phyloP scores from a whole-genome alignment of 78 protist species.

The Polysphondylium violaceum region DNA sequence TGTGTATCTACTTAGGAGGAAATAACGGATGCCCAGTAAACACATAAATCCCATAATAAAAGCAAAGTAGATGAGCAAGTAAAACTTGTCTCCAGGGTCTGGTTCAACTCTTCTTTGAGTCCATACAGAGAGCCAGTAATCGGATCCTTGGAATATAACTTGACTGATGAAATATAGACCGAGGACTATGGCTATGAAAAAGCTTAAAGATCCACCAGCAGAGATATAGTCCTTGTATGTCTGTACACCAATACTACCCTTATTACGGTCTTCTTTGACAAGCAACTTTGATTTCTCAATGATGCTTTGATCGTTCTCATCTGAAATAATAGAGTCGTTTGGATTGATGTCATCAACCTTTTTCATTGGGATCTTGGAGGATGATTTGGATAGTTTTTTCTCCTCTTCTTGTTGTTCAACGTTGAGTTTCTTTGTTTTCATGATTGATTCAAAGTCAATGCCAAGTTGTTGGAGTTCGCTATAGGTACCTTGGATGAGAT shows the following conservation, averaged over 20 bases:
- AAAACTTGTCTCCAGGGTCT: background rate
- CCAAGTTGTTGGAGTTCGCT: conserved; percentile 55
- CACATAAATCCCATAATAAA: background rate
- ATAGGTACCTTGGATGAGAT: conserved; percentile 78
- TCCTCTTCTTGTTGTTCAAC: background rate
- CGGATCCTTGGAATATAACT: conserved; percentile 23
- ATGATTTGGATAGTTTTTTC: background rate
- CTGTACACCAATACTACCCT: conserved; percentile 17
- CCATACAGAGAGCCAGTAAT: conserved; percentile 48
- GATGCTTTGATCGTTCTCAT: background rate
- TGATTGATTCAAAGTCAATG: conserved; percentile 70
- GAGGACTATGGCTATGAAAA: background rate
- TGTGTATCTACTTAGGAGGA: background rate
- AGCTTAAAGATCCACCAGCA: conserved; percentile 7
- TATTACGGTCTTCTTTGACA: conserved; percentile 51
- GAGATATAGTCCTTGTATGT: conserved; percentile 1
- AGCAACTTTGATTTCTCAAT: conserved; percentile 27
- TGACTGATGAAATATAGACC: conserved; percentile 17
- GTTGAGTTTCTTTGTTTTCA: conserved; percentile 48
- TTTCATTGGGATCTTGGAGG: background rate
- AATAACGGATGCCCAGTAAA: background rate
- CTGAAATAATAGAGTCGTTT: background rate
- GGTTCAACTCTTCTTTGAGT: background rate
- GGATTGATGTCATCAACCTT: background rate
- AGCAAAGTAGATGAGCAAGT: background rate